Conservation (phyloP, 306 rosid genomes). For the Vicia sativa region DNA sequence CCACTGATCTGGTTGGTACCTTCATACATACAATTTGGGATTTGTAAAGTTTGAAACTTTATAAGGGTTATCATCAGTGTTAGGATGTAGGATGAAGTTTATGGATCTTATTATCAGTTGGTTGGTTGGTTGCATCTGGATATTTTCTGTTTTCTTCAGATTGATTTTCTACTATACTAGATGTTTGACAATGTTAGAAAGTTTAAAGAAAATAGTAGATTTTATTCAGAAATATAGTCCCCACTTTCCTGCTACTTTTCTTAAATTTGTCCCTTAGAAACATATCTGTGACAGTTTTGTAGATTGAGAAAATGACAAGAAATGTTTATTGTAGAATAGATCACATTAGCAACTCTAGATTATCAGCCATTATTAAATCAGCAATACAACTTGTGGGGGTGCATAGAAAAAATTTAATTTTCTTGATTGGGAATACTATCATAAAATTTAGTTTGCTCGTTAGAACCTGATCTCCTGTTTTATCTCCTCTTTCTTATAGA, state of each 20-base stretch:
- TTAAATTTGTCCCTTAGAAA: slow-evolving; percentile 12
- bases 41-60: neutral
- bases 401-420: slow-evolving; percentile 10
- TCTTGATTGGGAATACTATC: slow-evolving; percentile 31
- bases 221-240: slow-evolving; percentile 12
- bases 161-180: slow-evolving; percentile 16
- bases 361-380: neutral
- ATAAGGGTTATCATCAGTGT: slow-evolving; percentile 7
- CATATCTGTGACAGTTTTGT: slow-evolving; percentile 19
- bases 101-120: slow-evolving; percentile 30
- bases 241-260: neutral
- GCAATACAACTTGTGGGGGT: slow-evolving; percentile 14
- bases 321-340: neutral
- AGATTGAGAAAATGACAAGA: slow-evolving; percentile 25
- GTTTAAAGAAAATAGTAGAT: slow-evolving; percentile 23
- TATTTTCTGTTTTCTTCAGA: slow-evolving; percentile 5
- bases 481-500: slow-evolving; percentile 14
- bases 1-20: slow-evolving; percentile 74
- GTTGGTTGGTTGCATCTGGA: slow-evolving; percentile 9
- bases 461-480: slow-evolving; percentile 11
- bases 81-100: neutral
- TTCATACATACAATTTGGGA: neutral
- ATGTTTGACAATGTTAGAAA: neutral
- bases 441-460: neutral
- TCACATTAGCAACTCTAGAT: neutral